These are phyloP conservation scores for Fonsecaea multimorphosa DNA, from an alignment of 2,329 filamentous ascomycete species.

Conservation along the genomic window DNA sequence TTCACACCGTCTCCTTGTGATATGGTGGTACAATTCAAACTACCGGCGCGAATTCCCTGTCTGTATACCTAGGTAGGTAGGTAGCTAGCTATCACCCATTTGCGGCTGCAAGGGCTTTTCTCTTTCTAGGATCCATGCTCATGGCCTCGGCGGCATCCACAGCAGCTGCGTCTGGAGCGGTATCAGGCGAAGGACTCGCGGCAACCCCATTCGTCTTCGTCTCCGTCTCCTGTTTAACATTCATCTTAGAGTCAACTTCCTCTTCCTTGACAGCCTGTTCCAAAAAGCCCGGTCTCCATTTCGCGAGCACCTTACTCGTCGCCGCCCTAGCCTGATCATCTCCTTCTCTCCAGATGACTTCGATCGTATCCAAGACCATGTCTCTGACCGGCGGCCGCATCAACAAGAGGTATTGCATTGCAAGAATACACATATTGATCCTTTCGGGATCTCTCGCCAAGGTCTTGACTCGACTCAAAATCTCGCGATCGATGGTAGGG, in stretches of 20 bases:
- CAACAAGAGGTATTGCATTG: constrained; percentile 65
- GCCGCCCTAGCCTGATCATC: constrained; percentile 56
- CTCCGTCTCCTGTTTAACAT: constrained; percentile 15
- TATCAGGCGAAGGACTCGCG: constrained; percentile 12
- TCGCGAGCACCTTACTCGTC: constrained; percentile 60
- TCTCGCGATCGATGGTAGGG: constrained; percentile 73
- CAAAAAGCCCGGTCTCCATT: constrained; percentile 57
- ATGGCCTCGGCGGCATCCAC: neutral
- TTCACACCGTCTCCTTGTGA: neutral
- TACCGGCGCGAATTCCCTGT: neutral
- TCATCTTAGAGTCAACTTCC: constrained; percentile 13
- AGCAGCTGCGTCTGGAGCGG: neutral
- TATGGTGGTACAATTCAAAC: neutral
- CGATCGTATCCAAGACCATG: constrained; percentile 62
- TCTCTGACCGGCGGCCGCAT: constrained; percentile 66
- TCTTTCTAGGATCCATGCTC: constrained; percentile 22
- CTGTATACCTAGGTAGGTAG: neutral
- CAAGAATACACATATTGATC: constrained; percentile 63
- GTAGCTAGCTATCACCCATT: constrained; percentile 5
- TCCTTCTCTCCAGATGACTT: constrained; percentile 63
- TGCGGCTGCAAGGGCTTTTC: constrained; percentile 20
- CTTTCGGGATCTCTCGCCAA: constrained; percentile 69
- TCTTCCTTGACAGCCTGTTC: constrained; percentile 34
- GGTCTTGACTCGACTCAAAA: constrained; percentile 73
- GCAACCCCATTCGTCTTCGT: constrained; percentile 23